Evolutionary conservation across 2,329 filamentous ascomycete species (phyloP), one percentile per base, ranked within the genome.

Genomic region (Truncatella angustata): DNA sequence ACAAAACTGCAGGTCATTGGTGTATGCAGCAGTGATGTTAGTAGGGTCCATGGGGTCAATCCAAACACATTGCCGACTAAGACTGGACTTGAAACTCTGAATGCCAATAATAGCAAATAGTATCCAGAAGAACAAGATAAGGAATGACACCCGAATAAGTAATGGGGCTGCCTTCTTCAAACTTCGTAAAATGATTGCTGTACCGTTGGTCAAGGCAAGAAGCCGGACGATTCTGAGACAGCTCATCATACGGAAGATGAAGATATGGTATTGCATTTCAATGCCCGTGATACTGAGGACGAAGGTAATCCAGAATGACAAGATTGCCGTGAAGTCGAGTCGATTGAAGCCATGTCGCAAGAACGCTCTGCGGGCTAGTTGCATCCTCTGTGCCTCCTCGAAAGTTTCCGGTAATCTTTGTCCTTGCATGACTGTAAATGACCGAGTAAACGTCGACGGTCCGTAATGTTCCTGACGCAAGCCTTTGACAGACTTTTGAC

Each of bases 71-170:
- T 85, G 86, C 44, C 90, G 86, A 59, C 82, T 83, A 21, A 93
- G 71, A 67, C 89, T 93, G 7, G 88, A 86, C 70, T 93, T 93
- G 75, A 99, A 99, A 70, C 90, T 96, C 68, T 99, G 95, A 20
- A 99, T 88, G 5, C 94, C 95, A 53, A 99, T 86, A 56, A 99
- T 97, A 34, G 91, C 94, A 72, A 99, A 99, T 10, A 97, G 74
- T 37, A 99, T 80, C 94, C 94, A 99, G 72, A 99, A 99, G 72
- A 99, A 99, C 12, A 89, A 82, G 59, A 99, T 91, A 20, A 99
- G 77, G 66, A 99, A 97, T 1, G 90, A 92, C 28, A 99, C 92
- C 56, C 96, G 91, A 23, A 97, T 84, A 21, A 99, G 82, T 32
- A 96, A 77, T 2, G 95, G 94, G 0, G 93, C 91, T 2, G 94